phyloP scores from a whole-genome alignment of 768 basidiomycete genomes.

The Rhizopogon sp. region DNA sequence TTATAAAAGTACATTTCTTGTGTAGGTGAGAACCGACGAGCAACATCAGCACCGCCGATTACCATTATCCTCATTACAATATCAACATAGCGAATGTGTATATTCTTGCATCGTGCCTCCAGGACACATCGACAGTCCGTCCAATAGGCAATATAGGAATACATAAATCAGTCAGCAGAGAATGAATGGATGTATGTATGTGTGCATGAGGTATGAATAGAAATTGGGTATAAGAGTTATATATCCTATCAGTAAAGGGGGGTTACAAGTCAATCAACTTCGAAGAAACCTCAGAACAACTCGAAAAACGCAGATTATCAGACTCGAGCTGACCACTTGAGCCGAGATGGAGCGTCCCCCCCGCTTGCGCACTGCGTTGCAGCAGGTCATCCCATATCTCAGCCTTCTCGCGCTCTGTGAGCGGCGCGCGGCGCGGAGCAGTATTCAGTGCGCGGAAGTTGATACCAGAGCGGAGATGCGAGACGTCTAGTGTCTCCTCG shows the following conservation, averaged over 20 bases:
- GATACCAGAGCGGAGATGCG: slow-evolving; percentile 25
- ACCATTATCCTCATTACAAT: slow-evolving; percentile 7
- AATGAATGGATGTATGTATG: neutral
- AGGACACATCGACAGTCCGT: neutral
- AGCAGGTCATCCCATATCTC: slow-evolving; percentile 68
- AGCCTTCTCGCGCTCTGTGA: slow-evolving; percentile 68
- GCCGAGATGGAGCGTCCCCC: slow-evolving; percentile 63
- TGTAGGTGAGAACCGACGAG: neutral
- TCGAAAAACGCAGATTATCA: slow-evolving; percentile 37
- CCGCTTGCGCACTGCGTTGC: slow-evolving; percentile 60
- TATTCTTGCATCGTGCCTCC: neutral
- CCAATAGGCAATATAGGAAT: neutral
- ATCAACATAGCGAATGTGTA: slow-evolving; percentile 5
- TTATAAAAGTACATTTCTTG: neutral
- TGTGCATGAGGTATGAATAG: no score
- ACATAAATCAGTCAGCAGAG: neutral
- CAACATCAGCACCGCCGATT: neutral
- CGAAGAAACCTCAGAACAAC: slow-evolving; percentile 14
- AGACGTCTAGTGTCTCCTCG: slow-evolving; percentile 8
- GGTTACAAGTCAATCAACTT: neutral
- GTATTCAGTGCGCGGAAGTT: slow-evolving; percentile 46
- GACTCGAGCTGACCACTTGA: slow-evolving; percentile 40
- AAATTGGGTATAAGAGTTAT: neutral
- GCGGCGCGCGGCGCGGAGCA: slow-evolving; percentile 26
- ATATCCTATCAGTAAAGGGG: neutral